Evolutionary conservation across 495 filamentous ascomycete species (phyloP), one percentile per base, ranked within the genome.

Genomic region (Xylaria venustula): DNA sequence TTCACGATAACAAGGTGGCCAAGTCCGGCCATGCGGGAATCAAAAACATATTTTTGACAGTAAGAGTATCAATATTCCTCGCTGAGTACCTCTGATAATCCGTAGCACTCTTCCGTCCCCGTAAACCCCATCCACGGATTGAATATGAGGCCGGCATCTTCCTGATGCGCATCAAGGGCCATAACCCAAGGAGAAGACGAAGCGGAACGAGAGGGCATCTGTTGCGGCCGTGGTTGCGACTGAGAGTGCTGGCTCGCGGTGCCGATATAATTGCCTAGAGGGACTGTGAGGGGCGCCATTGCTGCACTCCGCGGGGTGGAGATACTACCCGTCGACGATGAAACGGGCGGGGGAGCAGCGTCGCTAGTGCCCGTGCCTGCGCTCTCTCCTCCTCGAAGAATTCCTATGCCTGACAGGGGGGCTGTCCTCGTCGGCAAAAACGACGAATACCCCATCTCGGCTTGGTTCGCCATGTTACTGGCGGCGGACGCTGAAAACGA

Each of bases 81-180:
- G 45, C 46, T 58, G 0, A 58, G 55, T 3, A 44, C 55, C 14
- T 55, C 45, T 4, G 60, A 51, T 3, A 55, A 28, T 12, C 66
- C 63, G 30, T 62, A 65, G 54, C 67, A 61, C n/a, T 69, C 64
- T 25, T 69, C 67, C 0, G 64, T 64, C 23, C 64, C 58, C 9
- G 54, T 54, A 25, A 67, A 69, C 1, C 67, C 67, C 67, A 69
- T 69, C 67, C 67, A 69, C 1, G 67, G 67, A 34, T 69, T 69
- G 59, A 67, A 69, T 40, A 69, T 69, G 3, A 69, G 55, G 5
- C 67, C 64, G 12, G 67, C 67, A 40, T 64, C 67, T 54, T 69
- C 67, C 34, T 62, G 67, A 3, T 61, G 37, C 4, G 67, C 67
- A 23, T 69, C 67, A 2, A 67, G 40, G 19, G 55, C 19, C 22